These are phyloP conservation scores for Ziziphus jujuba DNA, from an alignment of 306 rosid species.

Conservation along the genomic window DNA sequence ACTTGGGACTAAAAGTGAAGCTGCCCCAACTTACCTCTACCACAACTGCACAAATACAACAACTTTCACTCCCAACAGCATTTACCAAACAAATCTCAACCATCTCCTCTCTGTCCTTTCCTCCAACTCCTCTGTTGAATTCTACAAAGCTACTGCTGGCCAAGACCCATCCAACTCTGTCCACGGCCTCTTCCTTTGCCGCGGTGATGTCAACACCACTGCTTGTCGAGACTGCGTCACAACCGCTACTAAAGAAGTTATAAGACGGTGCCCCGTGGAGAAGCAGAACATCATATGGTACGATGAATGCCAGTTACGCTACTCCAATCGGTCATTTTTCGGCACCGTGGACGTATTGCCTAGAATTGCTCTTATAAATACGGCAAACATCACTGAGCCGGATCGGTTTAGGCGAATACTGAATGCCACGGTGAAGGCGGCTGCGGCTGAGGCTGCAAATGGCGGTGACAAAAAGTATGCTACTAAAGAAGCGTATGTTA, in stretches of 20 bases:
- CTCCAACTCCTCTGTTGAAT: conserved; percentile 27
- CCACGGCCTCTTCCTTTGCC: conserved; percentile 54
- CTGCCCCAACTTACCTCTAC: conserved; percentile 20
- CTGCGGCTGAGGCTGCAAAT: neutral
- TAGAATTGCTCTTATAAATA: conserved; percentile 32
- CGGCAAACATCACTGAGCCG: neutral
- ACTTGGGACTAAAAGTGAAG: conserved; percentile 29
- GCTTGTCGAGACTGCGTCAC: neutral
- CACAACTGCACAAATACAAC: neutral
- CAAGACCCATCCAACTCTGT: neutral
- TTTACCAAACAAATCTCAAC: conserved; percentile 31
- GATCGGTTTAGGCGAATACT: neutral
- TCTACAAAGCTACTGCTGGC: conserved; percentile 29
- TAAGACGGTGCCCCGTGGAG: neutral
- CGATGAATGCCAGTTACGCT: neutral
- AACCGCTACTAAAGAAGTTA: neutral
- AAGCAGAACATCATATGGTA: neutral
- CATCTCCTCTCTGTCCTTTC: conserved; percentile 44
- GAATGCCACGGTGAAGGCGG: neutral
- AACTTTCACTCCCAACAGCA: conserved; percentile 28
- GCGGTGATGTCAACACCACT: conserved; percentile 16
- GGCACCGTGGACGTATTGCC: conserved; percentile 14
- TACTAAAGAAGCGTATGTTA: neutral
- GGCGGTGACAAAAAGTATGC: neutral
- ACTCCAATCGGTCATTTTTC: neutral